Base-by-base conservation (phyloP, 176 grass and related monocot genomes). In the Carex cristatella region DNA sequence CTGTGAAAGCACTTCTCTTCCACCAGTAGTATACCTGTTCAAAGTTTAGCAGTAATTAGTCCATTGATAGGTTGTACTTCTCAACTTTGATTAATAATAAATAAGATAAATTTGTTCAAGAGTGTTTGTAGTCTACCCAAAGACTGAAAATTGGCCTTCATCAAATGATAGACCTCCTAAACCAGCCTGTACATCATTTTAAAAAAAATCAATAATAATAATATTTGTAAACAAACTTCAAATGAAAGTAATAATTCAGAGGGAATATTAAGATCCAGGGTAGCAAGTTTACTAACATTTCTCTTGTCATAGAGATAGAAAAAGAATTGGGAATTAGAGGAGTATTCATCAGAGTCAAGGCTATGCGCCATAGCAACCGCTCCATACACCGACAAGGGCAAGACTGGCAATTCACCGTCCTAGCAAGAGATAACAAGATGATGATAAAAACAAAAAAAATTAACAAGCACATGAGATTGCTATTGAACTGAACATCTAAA, bases 271-370 rank as follows among this genome's bases (percentile, higher is more conserved):
- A 83, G 23, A 65, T 81, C 10, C 12, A 46, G 13, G 30, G 18
- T 61, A 63, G 1, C 0, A 77, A 49, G 15, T 85, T 77, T 70
- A 91, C 95, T 91, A 40, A 98, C 95, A 55, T 93, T 94, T 93
- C 95, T 94, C 82, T 98, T 98, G 79, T 98, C 95, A 90, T 98
- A 98, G 27, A 98, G 92, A 89, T 94, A 98, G 83, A 98, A 94
- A 68, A 98, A 98, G 83, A 98, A 94, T 65, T 98, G 95, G 10
- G 80, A 93, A 70, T 91, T 92, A 81, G 92, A 94, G 7, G 93
- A 95, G 56, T 94, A 92, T 74, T 98, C 93, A 79, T 94, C 93
- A 59, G 93, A 98, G 85, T 94, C 93, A 4, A 84, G 77, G 74
- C 87, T 98, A 74, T 98, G 95, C 2, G 91, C 86, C 95, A 98